A percentile compares a stretch with the other conserved stretches of the same genome.
Evolutionary conservation across 306 rosid genomes (phyloP).

Genomic region (Acacia acuminata): DNA sequence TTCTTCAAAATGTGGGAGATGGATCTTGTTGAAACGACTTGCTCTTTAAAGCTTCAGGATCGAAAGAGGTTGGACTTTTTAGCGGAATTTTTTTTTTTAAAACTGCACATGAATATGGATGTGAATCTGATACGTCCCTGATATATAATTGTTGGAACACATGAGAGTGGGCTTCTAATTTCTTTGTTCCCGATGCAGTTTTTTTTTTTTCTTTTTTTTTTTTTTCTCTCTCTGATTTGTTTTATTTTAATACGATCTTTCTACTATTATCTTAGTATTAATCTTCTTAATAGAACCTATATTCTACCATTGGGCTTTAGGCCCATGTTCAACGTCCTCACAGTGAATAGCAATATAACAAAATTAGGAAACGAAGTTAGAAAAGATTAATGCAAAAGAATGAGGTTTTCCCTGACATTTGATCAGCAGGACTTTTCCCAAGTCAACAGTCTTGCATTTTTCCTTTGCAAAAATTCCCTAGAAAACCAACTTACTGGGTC

Average conservation of each 20-base stretch:
- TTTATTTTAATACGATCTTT: background rate
- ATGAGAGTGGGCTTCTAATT: background rate
- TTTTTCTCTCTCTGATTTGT: background rate
- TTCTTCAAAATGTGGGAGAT: conserved; percentile 84
- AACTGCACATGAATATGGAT: conserved; percentile 14
- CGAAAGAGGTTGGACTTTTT: conserved; percentile 67
- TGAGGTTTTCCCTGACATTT: too few relatives aligned
- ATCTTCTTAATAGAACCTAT: background rate
- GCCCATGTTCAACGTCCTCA: too few relatives aligned
- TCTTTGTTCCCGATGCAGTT: background rate
- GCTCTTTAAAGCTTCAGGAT: conserved; percentile 61
- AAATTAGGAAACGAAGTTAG: too few relatives aligned
- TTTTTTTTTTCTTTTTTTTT: too few relatives aligned
- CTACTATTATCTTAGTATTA: too few relatives aligned
- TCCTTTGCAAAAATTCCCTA: too few relatives aligned
- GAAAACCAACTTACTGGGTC: too few relatives aligned
- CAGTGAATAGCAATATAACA: too few relatives aligned
- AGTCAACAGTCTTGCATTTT: too few relatives aligned
- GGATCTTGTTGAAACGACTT: conserved; percentile 61
- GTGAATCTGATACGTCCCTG: background rate
- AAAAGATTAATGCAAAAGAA: too few relatives aligned
- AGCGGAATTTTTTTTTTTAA: background rate
- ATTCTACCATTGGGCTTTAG: too few relatives aligned
- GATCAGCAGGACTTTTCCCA: too few relatives aligned
- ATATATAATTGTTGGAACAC: background rate